Evolutionary conservation across 306 rosid genomes (phyloP), one percentile per base, ranked within the genome.

Genomic region (Bauhinia variegata): DNA sequence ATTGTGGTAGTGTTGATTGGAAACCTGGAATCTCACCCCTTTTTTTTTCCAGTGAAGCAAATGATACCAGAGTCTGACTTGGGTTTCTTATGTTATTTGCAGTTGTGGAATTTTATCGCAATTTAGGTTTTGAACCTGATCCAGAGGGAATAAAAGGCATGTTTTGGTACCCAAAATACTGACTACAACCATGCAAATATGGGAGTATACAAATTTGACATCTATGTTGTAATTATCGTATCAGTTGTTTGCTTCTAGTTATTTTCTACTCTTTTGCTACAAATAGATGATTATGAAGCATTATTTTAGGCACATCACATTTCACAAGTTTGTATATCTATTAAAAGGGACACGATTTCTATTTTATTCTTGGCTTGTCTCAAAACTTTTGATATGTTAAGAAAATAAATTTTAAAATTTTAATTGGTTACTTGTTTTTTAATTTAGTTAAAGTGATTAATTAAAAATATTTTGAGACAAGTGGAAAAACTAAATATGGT

Each of bases 101-200:
- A 93, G 99, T 88, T 48, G 90, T 93, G 67, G 96, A 93, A 34
- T 93, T 90, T 51, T 93, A 93, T 70, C 84, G 83, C 75, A 90
- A 93, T 80, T 78, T 93, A 71, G 97, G 99, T 38, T 93, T 93
- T 63, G 88, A 93, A 83, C 80, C 97, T 42, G 99, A 93, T 67
- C 99, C 97, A 0, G 99, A 88, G 84, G 99, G 99, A 65, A 90
- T 93, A 53, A 85, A 93, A 83, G 99, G 96, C 71, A 90, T 93
- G 99, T 88, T 93, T 69, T 90, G 99, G 97, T 82, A 93, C 75
- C 97, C 98, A 11, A 88, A 78, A 64, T 77, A 74, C 49, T 89
- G 69, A 68, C 39, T 34, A 18, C 43, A 17, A 65, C 57, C 44
- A 19, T 68, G 67, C 7, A 44, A 63, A 48, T 37, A 54, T 85